These are phyloP conservation scores for Dothidotthia symphoricarpi DNA, from an alignment of 2,329 filamentous ascomycete genomes.

Conservation along the genomic window DNA sequence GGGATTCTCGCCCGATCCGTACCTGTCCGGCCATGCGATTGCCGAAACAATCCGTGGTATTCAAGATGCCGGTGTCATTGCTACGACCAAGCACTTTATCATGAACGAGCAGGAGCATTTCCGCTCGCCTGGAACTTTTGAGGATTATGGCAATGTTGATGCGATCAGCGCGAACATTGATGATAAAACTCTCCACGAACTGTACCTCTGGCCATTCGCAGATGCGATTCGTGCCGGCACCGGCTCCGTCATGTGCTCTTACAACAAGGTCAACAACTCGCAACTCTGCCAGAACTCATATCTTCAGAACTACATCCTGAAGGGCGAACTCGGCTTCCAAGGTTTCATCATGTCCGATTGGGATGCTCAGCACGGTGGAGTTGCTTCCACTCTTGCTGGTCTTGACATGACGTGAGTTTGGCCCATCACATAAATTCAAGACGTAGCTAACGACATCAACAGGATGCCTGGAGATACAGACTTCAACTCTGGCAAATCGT, in stretches of 20 bases:
- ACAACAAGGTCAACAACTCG: conserved; percentile 78
- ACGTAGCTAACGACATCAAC: too few relatives aligned
- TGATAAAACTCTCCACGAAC: conserved; percentile 62
- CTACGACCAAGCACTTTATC: conserved; percentile 66
- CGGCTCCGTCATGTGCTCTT: conserved; percentile 58
- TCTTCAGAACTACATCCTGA: conserved; percentile 71
- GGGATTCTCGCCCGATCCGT: conserved; percentile 69
- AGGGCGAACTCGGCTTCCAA: conserved; percentile 77
- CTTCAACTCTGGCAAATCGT: conserved; percentile 71
- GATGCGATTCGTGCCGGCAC: conserved; percentile 53
- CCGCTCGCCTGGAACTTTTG: conserved; percentile 61
- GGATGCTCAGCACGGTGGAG: conserved; percentile 71
- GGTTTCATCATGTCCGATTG: conserved; percentile 69
- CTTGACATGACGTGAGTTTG: conserved; percentile 65
- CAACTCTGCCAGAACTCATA: conserved; percentile 79
- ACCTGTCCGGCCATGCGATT: conserved; percentile 70
- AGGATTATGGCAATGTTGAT: conserved; percentile 62
- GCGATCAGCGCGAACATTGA: conserved; percentile 61
- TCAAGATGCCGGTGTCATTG: conserved; percentile 77
- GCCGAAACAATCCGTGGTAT: conserved; percentile 75
- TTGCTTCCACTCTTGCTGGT: conserved; percentile 65
- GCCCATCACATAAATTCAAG: too few relatives aligned
- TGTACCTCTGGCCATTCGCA: conserved; percentile 61
- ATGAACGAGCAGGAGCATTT: conserved; percentile 62
- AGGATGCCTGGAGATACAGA: conserved; percentile 72